Evolutionary conservation across 495 filamentous ascomycete species (phyloP), one percentile per base, ranked within the genome.

Genomic region (Thermochaetoides thermophila): DNA sequence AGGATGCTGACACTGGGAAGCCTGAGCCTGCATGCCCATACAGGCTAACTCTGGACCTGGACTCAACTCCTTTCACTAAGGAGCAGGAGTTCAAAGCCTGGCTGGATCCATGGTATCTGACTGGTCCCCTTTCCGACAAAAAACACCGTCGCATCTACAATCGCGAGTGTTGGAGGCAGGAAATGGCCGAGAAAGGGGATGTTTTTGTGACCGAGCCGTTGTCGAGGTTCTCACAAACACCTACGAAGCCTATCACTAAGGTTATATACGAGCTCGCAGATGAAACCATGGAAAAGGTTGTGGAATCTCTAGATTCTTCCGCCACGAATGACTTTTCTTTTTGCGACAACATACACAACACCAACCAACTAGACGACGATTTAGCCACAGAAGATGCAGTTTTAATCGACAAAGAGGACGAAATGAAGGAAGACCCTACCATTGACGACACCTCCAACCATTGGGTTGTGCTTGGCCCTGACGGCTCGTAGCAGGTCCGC

Each of bases 401-500:
- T 18, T 15, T 29, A 16, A 37, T 25, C 14, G 25, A 29, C 26
- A 20, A 20, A 28, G 9, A 14, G 17, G 22, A 4, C 31, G 21
- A 21, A 19, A 31, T 32, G 25, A 25, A 22, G 20, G 22, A 14
- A 34, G 29, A n/a, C 36, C 23, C 17, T 21, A 9, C 17, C 30
- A 31, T 14, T 18, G 29, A 34, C 34, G 41, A 43, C 9, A 43
- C 42, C 29, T n/a, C 30, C 7, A 44, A 40, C 17, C 44, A 45
- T 39, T 61, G 56, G 57, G 43, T 63, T 4, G 44, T 61, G 44
- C 49, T 65, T 45, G 53, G 52, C 31, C 37, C 21, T 31, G 56
- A 57, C 52, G 61, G 55, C 60, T 63, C 48, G 60, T 53, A 65
- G 49, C 61, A 65, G 55, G 51, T 65, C 56, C 55, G 52, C 56